Percentiles rank a stretch among this genome's conserved stretches.
These are phyloP conservation scores for Neoarthrinium moseri DNA, from an alignment of 2,329 filamentous ascomycete genomes.

Conservation along the genomic window DNA sequence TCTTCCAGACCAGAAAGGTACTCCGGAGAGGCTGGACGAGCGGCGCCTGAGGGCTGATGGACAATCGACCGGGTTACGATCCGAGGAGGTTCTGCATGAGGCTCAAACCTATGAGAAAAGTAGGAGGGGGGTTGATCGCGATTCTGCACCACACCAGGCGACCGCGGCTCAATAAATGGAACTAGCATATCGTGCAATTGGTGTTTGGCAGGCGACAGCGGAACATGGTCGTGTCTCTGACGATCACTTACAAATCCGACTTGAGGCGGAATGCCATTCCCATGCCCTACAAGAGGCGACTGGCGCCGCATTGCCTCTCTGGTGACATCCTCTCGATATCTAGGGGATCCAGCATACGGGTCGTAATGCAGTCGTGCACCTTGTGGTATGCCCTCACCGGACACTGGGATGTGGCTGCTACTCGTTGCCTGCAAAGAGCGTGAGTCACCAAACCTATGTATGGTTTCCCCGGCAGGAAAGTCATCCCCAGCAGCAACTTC, in stretches of 20 bases:
- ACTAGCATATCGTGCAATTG: slow-evolving; percentile 29
- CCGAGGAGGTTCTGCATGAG: slow-evolving; percentile 16
- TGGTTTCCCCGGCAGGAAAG: too few species aligned
- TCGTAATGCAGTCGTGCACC: neutral
- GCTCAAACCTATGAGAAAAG: neutral
- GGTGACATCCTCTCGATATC: neutral
- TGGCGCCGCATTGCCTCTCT: slow-evolving; percentile 3
- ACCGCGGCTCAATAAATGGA: slow-evolving; percentile 29
- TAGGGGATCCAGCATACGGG: neutral
- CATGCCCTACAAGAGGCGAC: slow-evolving; percentile 19
- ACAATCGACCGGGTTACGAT: slow-evolving; percentile 17
- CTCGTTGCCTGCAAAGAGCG: too few species aligned
- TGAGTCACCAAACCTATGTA: too few species aligned
- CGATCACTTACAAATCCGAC: slow-evolving; percentile 23
- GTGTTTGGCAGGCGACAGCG: slow-evolving; percentile 23
- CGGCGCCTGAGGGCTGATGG: slow-evolving; percentile 14
- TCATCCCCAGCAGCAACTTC: too few species aligned
- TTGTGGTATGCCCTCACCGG: neutral
- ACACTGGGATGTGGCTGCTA: neutral
- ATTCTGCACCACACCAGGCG: slow-evolving; percentile 17
- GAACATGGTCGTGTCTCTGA: slow-evolving; percentile 14
- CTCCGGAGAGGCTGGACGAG: slow-evolving; percentile 18
- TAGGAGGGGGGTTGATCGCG: slow-evolving; percentile 2
- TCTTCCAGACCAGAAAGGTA: slow-evolving; percentile 17
- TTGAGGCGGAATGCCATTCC: slow-evolving; percentile 27